A percentile compares a stretch with the other conserved stretches of the same genome.
phyloP scores from a whole-genome alignment of 2,329 filamentous ascomycete species.

The Fusarium nurragi region DNA sequence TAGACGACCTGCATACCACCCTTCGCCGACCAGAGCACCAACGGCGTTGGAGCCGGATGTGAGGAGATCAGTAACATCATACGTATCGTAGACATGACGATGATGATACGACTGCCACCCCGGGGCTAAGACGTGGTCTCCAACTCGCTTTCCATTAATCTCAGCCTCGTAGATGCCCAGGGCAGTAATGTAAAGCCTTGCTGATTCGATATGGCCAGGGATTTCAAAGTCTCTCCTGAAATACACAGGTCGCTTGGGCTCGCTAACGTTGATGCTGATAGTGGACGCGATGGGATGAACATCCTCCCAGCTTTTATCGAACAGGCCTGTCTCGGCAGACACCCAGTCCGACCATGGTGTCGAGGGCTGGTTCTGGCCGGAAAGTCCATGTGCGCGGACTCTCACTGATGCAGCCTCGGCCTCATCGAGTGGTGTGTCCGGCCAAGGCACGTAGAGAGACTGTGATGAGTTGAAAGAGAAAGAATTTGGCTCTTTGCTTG shows the following conservation, averaged over 20 bases:
- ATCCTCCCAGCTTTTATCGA: slow-evolving; percentile 45
- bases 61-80: slow-evolving; percentile 59
- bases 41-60: slow-evolving; percentile 51
- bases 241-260: slow-evolving; percentile 45
- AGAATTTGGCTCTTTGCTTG: background rate
- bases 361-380: slow-evolving; percentile 11
- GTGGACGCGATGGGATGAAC: slow-evolving; percentile 46
- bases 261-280: slow-evolving; percentile 40
- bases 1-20: slow-evolving; percentile 58
- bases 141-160: slow-evolving; percentile 54
- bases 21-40: slow-evolving; percentile 56
- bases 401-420: slow-evolving; percentile 48
- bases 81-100: slow-evolving; percentile 62
- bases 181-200: slow-evolving; percentile 58
- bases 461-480: slow-evolving; percentile 48
- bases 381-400: slow-evolving; percentile 47
- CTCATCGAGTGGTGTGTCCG: slow-evolving; percentile 47
- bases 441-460: slow-evolving; percentile 58
- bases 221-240: slow-evolving; percentile 50
- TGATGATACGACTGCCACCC: slow-evolving; percentile 63
- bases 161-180: slow-evolving; percentile 58
- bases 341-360: slow-evolving; percentile 45
- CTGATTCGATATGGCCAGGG: slow-evolving; percentile 41
- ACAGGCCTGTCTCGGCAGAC: slow-evolving; percentile 50
- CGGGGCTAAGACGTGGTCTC: slow-evolving; percentile 55